Evolutionary conservation across 1,284 basidiomycete species (phyloP), one percentile per base, ranked within the genome.

Genomic region (Cerioporus squamosus): DNA sequence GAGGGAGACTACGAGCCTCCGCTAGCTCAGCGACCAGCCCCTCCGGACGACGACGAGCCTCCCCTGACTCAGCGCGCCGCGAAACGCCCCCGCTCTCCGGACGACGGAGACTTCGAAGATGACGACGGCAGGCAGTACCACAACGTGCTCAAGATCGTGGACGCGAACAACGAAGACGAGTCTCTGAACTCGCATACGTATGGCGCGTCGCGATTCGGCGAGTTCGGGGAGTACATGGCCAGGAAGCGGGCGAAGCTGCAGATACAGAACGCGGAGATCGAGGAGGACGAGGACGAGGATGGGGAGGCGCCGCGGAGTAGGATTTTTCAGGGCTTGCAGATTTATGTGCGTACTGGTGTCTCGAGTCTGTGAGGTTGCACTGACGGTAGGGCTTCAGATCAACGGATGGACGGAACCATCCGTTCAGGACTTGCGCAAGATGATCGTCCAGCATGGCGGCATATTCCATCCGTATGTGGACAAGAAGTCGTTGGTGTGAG

Each of bases 381-480:
- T 44, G 5, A 23, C 14, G 44, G 9, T 17, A 7, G 17, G 14
- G 5, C 5, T 33, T 10, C 61, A 94, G 92, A 89, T 96, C 63
- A 98, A 97, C 69, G 96, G 96, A 0, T 93, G 87, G 77, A 97
- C 95, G 1, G 80, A 85, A 26, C 95, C 96, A 5, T 94, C 95
- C 4, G 86, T 95, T 51, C 91, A 94, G 69, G 92, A 94, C 51
- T 76, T 98, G 1, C 83, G 93, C 3, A 80, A 88, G 62, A 78
- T 98, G 54, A 88, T 98, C 39, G 75, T 97, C 2, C 79, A 87
- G 55, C 84, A 97, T 66, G 97, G 95, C 7, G 96, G 95, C 3
- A 76, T 83, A 15, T 94, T 90, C 60, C 88, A 93, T 55, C 86
- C 95, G 0, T 96, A 95, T 71, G 80, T 97, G 22, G 91, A 92